Percentiles rank a stretch among this genome's conserved stretches.
These are phyloP conservation scores for Lithocarpus polystachyus DNA, from an alignment of 306 rosid genomes.

Conservation along the genomic window DNA sequence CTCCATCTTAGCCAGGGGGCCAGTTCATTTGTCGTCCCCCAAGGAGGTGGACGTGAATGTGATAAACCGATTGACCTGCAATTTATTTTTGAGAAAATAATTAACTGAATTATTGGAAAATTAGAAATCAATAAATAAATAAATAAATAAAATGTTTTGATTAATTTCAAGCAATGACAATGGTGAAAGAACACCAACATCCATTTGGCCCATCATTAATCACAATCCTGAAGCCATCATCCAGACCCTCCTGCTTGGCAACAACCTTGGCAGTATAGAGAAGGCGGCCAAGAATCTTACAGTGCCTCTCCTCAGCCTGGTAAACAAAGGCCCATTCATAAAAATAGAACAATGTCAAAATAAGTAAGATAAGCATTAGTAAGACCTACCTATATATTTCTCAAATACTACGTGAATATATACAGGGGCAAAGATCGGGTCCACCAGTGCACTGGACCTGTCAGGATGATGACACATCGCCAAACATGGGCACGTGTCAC, in stretches of 20 bases:
- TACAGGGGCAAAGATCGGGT: too few relatives aligned
- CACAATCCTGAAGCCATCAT: conserved; percentile 83
- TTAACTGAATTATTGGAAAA: not conserved
- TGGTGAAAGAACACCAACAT: conserved; percentile 52
- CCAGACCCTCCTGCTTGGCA: conserved; percentile 90
- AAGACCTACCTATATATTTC: not conserved
- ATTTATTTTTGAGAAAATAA: not conserved
- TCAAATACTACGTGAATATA: too few relatives aligned
- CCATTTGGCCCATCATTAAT: conserved; percentile 84
- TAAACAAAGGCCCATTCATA: conserved; percentile 6
- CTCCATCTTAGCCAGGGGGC: conserved; percentile 76
- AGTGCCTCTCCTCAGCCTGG: conserved; percentile 95
- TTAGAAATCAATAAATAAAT: not conserved
- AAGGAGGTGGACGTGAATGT: conserved; percentile 83
- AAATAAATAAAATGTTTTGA: not conserved
- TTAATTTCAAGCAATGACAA: not conserved
- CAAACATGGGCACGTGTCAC: too few relatives aligned
- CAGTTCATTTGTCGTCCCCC: conserved; percentile 96
- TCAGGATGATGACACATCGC: too few relatives aligned
- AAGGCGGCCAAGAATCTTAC: conserved; percentile 83
- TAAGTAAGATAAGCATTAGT: not conserved
- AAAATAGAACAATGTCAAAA: not conserved
- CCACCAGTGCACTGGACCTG: too few relatives aligned
- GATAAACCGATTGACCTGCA: conserved; percentile 94
- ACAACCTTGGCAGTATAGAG: conserved; percentile 79